Base-by-base conservation (phyloP, 495 filamentous ascomycete species). In the Neurospora terricola region DNA sequence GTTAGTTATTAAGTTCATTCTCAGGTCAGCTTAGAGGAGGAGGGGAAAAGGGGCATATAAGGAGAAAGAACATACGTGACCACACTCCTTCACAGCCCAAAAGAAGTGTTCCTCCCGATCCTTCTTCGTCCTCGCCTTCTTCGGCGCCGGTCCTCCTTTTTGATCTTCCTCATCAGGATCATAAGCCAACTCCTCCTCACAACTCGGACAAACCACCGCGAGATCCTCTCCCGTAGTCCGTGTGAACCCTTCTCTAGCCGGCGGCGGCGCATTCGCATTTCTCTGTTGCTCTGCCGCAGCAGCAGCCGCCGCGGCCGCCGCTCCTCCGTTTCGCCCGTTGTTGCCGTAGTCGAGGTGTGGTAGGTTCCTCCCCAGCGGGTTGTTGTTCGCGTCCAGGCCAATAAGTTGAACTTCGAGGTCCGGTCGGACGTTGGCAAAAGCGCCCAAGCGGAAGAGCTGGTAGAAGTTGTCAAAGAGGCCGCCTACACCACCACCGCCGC, bases 1-100 rank as follows among this genome's bases (percentile, higher is more conserved):
- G 72, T 23, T 69, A 38, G 45, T 4, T 11, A 75, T 11, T 75
- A 30, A 76, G 45, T 27, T 72, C 12, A 21, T 21, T 6, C 18
- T 45, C 42, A 9, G 7, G 16, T n/a, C 42, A 45, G 7, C 42
- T n/a, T 18, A 8, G 7, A 18, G 10, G 11, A 30, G 10, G 12
- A 48, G 16, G 40, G 18, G 45, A 59, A 38, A 38, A 5, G 34
- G 48, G 18, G 40, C 9, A 23, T 59, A 54, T 68, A n/a, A 70
- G 30, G 6, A 12, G 27, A 45, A 14, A 39, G 45, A 38, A 78
- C 84, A 78, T 74, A 86, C 85, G 69, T 86, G 85, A 54, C 85
- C 85, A 72, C 85, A 86, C 5, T 79, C 78, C 75, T 85, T 86
- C 38, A 86, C 78, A 0, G 83, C 84, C 84, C 84, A 86, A 73